These are phyloP conservation scores for Psilocybe sp. DNA, from an alignment of 768 basidiomycete species.

Conservation along the genomic window DNA sequence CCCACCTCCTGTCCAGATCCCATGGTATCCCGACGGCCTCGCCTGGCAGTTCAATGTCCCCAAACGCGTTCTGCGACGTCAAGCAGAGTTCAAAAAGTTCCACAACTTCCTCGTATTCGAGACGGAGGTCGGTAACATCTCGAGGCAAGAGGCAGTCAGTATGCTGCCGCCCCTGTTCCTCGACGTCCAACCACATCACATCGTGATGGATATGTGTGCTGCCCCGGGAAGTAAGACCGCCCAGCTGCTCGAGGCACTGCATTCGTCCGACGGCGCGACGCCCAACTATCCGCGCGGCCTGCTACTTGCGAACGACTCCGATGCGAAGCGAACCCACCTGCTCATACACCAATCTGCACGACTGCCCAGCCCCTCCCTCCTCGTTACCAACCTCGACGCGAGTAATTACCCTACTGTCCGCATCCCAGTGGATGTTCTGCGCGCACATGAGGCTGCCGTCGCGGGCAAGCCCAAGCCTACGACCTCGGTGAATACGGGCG, in stretches of 20 bases:
- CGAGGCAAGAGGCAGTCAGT: conserved; percentile 95
- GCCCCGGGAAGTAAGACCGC: conserved; percentile 99
- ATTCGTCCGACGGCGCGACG: conserved; percentile 67
- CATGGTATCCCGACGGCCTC: conserved; percentile 94
- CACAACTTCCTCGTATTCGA: conserved; percentile 97
- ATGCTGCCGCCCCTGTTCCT: conserved; percentile 98
- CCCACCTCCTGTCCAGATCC: conserved; percentile 77
- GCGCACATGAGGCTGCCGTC: background rate
- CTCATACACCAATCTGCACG: conserved; percentile 97
- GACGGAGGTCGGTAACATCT: conserved; percentile 96
- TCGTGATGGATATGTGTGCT: conserved; percentile 95
- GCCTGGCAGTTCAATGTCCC: conserved; percentile 96
- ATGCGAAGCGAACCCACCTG: conserved; percentile 91
- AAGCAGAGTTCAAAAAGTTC: conserved; percentile 89
- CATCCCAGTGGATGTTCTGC: conserved; percentile 11
- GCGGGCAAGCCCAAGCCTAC: background rate
- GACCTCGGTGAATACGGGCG: no score
- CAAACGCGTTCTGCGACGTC: conserved; percentile 84
- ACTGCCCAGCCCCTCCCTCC: conserved; percentile 84
- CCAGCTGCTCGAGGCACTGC: conserved; percentile 93
- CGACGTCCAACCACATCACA: conserved; percentile 91
- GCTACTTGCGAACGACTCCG: conserved; percentile 92
- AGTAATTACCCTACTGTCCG: conserved; percentile 66
- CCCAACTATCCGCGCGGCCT: conserved; percentile 79
- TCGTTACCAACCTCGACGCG: conserved; percentile 97